Evolutionary conservation across 208 protist species (phyloP).

Genomic region (Crithidia mellificae): DNA sequence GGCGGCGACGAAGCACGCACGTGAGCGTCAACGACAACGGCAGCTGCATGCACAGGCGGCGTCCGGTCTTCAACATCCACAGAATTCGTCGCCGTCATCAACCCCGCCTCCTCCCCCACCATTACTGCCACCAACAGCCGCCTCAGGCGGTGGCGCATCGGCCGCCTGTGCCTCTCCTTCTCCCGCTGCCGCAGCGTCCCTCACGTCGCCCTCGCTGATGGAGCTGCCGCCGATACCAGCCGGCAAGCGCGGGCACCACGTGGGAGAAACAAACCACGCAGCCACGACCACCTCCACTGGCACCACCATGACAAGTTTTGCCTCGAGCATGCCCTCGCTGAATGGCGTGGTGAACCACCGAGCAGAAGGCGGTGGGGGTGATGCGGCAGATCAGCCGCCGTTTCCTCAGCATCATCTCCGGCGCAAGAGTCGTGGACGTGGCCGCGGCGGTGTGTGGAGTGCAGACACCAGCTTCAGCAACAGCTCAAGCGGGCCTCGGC

Average conservation of each 20-base stretch:
- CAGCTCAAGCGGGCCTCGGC: no score
- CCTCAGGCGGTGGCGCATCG: neutral
- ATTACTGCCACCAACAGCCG: neutral
- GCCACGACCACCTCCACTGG: no score
- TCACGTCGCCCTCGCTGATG: neutral
- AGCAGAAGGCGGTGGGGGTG: no score
- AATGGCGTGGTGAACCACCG: no score
- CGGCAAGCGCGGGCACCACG: no score
- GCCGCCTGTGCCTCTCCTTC: neutral
- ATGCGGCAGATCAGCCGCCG: no score
- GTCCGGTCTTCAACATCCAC: neutral
- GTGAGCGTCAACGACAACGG: conserved; percentile 24
- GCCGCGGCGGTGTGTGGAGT: neutral
- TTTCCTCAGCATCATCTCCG: neutral
- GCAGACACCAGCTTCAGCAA: neutral
- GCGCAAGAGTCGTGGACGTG: neutral
- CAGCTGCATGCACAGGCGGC: conserved; percentile 27
- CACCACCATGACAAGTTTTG: no score
- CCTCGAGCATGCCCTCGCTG: no score
- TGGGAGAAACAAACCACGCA: no score
- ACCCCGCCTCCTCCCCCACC: neutral
- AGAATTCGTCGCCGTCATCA: neutral
- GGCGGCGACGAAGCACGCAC: conserved; percentile 19
- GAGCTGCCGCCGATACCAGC: neutral
- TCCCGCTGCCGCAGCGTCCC: no score